Evolutionary conservation across 257 asterid genomes (phyloP).

Genomic region (Voacanga thouarsii): DNA sequence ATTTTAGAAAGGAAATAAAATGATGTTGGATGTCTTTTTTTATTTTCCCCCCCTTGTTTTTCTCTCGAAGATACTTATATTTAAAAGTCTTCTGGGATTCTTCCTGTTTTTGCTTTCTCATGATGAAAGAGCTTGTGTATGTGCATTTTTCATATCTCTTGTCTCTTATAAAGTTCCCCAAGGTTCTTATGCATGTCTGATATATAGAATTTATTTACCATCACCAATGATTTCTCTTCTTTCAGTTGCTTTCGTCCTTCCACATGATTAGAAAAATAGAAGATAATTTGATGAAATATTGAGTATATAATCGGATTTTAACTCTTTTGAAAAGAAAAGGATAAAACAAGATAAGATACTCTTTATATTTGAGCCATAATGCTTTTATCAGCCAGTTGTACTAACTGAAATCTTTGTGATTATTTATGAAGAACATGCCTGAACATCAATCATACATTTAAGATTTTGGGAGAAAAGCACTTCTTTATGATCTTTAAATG

Average conservation of each 20-base stretch:
- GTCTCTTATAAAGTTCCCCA: background rate
- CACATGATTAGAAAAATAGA: background rate
- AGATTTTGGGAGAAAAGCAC: background rate
- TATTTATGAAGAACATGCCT: background rate
- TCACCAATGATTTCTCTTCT: background rate
- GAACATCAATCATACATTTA: background rate
- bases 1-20: background rate
- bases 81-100: background rate
- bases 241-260: no score
- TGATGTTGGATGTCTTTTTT: no score
- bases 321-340: background rate
- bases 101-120: background rate
- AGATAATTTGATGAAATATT: background rate
- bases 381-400: background rate
- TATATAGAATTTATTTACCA: background rate
- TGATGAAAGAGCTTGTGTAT: background rate
- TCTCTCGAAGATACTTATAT: background rate
- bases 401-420: background rate
- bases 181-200: background rate
- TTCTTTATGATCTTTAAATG: background rate
- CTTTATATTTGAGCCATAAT: background rate
- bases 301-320: background rate
- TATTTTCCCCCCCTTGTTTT: no score
- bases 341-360: background rate
- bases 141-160: background rate